A percentile compares a stretch with the other conserved stretches of the same genome.
Evolutionary conservation across 1,284 basidiomycete species (phyloP).

Genomic region (Singerocomus inundabilis): DNA sequence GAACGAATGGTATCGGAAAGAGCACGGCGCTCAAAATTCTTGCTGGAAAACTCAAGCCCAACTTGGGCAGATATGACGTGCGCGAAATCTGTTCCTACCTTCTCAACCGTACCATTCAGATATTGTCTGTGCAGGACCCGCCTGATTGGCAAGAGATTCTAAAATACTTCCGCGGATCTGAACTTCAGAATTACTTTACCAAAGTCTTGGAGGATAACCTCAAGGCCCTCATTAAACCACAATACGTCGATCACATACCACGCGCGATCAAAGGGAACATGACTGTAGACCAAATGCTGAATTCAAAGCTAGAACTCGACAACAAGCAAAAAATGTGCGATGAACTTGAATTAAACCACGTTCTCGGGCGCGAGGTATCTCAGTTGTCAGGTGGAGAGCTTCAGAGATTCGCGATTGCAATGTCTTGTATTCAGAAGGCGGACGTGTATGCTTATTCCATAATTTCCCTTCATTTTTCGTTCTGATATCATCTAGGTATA

Average conservation of each 20-base stretch:
- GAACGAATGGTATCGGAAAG: conserved; percentile 98
- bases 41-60: conserved; percentile 94
- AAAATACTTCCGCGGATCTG: conserved; percentile 95
- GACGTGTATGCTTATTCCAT: conserved; percentile 67
- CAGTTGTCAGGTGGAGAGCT: conserved; percentile 95
- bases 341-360: conserved; percentile 82
- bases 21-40: conserved; percentile 94
- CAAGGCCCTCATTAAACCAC: conserved; percentile 97
- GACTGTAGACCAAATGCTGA: conserved; percentile 87
- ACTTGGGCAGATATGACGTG: conserved; percentile 87
- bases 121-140: conserved; percentile 61
- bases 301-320: conserved; percentile 80
- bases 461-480: background rate
- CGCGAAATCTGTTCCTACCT: conserved; percentile 30
- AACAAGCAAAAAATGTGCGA: conserved; percentile 83
- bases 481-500: conserved; percentile 58
- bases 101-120: conserved; percentile 2
- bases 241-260: conserved; percentile 98
- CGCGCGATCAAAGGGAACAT: conserved; percentile 89
- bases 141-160: conserved; percentile 98
- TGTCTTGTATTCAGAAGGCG: conserved; percentile 89
- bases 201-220: conserved; percentile 98
- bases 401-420: conserved; percentile 93
- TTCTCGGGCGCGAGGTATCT: conserved; percentile 78
- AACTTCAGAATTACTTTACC: conserved; percentile 98